Percentiles rank a stretch among this genome's conserved stretches.
Evolutionary conservation across 1,284 basidiomycete species (phyloP).

Genomic region (Fomitopsis schrenkii): DNA sequence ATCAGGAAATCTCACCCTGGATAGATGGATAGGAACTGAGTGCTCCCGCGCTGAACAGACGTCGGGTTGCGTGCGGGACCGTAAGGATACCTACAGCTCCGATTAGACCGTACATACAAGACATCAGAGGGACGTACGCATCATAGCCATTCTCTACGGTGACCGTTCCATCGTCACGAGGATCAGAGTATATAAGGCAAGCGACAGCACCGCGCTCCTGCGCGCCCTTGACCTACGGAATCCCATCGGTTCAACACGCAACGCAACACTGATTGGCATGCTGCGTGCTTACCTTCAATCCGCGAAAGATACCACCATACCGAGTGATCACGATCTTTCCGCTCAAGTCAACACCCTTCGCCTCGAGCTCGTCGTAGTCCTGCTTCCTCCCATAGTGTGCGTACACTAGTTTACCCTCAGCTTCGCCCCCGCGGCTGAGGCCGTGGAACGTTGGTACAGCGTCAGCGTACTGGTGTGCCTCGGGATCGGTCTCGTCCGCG

Average conservation of each 20-base stretch:
- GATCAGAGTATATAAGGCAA: conserved; percentile 82
- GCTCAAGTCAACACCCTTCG: conserved; percentile 53
- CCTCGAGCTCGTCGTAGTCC: conserved; percentile 31
- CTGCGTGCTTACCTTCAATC: conserved; percentile 57
- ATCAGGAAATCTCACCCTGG: conserved; percentile 39
- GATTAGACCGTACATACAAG: background rate
- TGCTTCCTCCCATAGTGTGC: conserved; percentile 78
- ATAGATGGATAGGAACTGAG: conserved; percentile 77
- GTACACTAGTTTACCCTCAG: conserved; percentile 69
- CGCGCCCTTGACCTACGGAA: conserved; percentile 67
- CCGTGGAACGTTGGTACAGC: conserved; percentile 70
- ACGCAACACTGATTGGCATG: background rate
- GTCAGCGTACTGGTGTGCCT: conserved; percentile 57
- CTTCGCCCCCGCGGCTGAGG: conserved; percentile 59
- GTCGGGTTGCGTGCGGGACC: conserved; percentile 86
- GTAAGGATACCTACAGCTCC: conserved; percentile 51
- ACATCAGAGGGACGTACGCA: conserved; percentile 22
- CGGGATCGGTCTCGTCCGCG: conserved; percentile 57
- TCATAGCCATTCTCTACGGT: conserved; percentile 73
- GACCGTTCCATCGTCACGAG: conserved; percentile 87
- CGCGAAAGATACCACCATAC: conserved; percentile 81
- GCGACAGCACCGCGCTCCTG: conserved; percentile 78
- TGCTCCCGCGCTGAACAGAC: conserved; percentile 82
- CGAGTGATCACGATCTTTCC: conserved; percentile 80
- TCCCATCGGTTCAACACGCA: background rate